Percentiles rank a stretch among this genome's conserved stretches.
These are phyloP conservation scores for Penicillium sp. DNA, from an alignment of 2,329 filamentous ascomycete species.

Conservation along the genomic window DNA sequence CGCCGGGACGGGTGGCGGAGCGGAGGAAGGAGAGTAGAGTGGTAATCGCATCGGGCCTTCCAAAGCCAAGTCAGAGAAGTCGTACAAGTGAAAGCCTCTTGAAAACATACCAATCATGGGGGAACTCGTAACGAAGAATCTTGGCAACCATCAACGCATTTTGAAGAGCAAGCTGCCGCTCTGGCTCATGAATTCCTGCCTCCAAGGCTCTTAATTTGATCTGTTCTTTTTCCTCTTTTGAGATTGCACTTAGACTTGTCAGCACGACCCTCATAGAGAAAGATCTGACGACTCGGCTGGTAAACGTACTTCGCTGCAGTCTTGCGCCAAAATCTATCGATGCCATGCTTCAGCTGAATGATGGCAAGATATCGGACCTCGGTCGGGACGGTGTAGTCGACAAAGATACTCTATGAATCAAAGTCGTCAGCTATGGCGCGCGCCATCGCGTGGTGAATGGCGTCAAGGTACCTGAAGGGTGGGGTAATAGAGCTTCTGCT, in stretches of 20 bases:
- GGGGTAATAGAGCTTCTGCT: slow-evolving; percentile 63
- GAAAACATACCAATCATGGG: slow-evolving; percentile 67
- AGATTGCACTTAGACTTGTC: slow-evolving; percentile 51
- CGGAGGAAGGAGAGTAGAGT: slow-evolving; percentile 64
- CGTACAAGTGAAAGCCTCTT: background rate
- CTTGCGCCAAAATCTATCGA: slow-evolving; percentile 90
- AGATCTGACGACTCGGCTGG: background rate
- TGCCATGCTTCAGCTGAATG: slow-evolving; percentile 93
- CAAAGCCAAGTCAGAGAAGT: slow-evolving; percentile 3
- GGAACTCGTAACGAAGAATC: slow-evolving; percentile 85
- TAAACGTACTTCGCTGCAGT: slow-evolving; percentile 63
- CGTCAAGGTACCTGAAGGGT: slow-evolving; percentile 59
- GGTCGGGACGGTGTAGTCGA: slow-evolving; percentile 72
- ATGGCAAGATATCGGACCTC: slow-evolving; percentile 85
- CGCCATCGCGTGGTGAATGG: background rate
- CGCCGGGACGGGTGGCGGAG: slow-evolving; percentile 49
- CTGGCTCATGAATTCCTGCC: slow-evolving; percentile 72
- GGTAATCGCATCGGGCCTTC: slow-evolving; percentile 49
- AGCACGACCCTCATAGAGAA: slow-evolving; percentile 9
- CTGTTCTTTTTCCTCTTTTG: slow-evolving; percentile 67
- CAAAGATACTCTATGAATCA: slow-evolving; percentile 65
- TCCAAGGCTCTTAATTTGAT: slow-evolving; percentile 75
- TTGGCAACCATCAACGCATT: slow-evolving; percentile 87
- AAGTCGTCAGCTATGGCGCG: background rate
- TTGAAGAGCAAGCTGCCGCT: slow-evolving; percentile 74